Evolutionary conservation across 1,284 basidiomycete genomes (phyloP).

Genomic region (Cerrena zonata): DNA sequence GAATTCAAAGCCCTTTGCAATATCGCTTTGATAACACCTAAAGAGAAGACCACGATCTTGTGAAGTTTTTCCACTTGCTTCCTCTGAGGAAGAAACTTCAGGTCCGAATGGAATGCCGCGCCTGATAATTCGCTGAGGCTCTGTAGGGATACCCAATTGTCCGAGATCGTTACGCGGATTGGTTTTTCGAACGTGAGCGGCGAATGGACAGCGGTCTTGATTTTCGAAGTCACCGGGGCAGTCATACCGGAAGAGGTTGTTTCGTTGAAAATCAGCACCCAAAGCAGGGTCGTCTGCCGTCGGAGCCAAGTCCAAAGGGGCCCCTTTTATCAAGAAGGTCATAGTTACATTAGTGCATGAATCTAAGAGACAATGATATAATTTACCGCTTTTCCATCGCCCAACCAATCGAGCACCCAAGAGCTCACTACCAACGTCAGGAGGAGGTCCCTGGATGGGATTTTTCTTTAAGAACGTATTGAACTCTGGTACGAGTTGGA

Average conservation of each 20-base stretch:
- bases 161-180: slow-evolving; percentile 44
- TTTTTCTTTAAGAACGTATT: slow-evolving; percentile 42
- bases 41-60: slow-evolving; percentile 46
- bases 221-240: slow-evolving; percentile 26
- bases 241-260: slow-evolving; percentile 34
- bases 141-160: slow-evolving; percentile 12
- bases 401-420: slow-evolving; percentile 51
- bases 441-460: slow-evolving; percentile 35
- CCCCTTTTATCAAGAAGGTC: slow-evolving; percentile 16
- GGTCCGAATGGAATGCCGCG: slow-evolving; percentile 36
- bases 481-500: slow-evolving; percentile 53
- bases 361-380: slow-evolving; percentile 14
- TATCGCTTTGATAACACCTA: slow-evolving; percentile 42
- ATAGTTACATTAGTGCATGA: not conserved
- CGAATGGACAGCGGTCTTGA: slow-evolving; percentile 44
- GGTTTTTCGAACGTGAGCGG: slow-evolving; percentile 51
- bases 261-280: slow-evolving; percentile 26
- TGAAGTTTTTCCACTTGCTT: slow-evolving; percentile 28
- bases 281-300: slow-evolving; percentile 28
- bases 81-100: slow-evolving; percentile 36
- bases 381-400: slow-evolving; percentile 58
- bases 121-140: slow-evolving; percentile 27
- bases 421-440: slow-evolving; percentile 39
- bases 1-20: slow-evolving; percentile 44
- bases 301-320: slow-evolving; percentile 32